These are phyloP conservation scores for Torulaspora quercuum DNA, from an alignment of 805 yeast species.

Conservation along the genomic window DNA sequence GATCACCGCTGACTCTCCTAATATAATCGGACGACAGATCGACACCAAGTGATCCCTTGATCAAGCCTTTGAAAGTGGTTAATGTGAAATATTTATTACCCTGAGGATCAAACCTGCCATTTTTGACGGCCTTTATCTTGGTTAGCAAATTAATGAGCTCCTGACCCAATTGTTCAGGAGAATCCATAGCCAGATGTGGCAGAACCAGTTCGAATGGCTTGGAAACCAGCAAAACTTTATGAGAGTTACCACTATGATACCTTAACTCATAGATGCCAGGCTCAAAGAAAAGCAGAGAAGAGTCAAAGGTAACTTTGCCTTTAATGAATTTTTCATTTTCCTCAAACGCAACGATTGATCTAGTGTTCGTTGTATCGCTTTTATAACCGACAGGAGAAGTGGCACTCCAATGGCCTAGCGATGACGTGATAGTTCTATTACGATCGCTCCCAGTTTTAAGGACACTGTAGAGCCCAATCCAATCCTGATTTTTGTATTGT, in stretches of 20 bases:
- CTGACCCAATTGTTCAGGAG: conserved; percentile 23
- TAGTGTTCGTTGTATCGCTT: conserved; percentile 18
- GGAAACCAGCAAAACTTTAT: conserved; percentile 64
- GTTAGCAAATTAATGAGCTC: conserved; percentile 22
- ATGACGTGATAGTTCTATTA: conserved; percentile 54
- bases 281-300: conserved; percentile 54
- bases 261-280: conserved; percentile 72
- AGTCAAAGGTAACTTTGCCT: conserved; percentile 51
- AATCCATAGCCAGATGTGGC: conserved; percentile 35
- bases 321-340: conserved; percentile 23
- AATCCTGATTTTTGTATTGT: conserved; percentile 50
- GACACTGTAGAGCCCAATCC: conserved; percentile 74
- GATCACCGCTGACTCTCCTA: conserved; percentile 31
- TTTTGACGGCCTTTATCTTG: conserved; percentile 24
- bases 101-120: conserved; percentile 23
- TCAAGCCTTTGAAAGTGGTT: conserved; percentile 29
- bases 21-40: conserved; percentile 38
- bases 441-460: conserved; percentile 55
- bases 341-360: conserved; percentile 13
- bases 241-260: conserved; percentile 63
- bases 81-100: conserved; percentile 27
- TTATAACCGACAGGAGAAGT: conserved; percentile 38
- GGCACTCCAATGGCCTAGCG: conserved; percentile 65
- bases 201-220: conserved; percentile 60
- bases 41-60: conserved; percentile 36